Conservation (phyloP, 805 yeast genomes). For the Metschnikowia amazonensis region DNA sequence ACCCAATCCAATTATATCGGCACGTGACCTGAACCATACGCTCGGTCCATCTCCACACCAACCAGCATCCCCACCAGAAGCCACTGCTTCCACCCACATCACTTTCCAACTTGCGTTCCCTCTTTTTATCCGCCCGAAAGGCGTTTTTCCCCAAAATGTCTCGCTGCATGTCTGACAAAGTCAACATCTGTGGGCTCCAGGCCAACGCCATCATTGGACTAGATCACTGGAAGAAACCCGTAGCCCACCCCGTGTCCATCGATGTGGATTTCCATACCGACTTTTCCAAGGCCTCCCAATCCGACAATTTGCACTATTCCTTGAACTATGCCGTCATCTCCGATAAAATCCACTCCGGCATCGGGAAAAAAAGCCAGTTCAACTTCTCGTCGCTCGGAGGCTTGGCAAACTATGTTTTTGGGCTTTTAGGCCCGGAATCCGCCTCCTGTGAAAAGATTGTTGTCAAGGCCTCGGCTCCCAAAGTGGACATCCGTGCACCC, state of each 20-base stretch:
- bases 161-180: conserved; percentile 29
- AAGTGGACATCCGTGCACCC: conserved; percentile 56
- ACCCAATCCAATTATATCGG: no score
- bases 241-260: conserved; percentile 61
- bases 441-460: conserved; percentile 46
- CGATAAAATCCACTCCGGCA: conserved; percentile 53
- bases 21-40: no score
- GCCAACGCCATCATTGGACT: conserved; percentile 64
- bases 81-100: background rate
- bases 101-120: conserved; percentile 14
- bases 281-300: conserved; percentile 67
- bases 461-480: conserved; percentile 42
- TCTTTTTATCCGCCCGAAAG: conserved; percentile 7
- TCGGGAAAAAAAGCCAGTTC: conserved; percentile 38
- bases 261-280: conserved; percentile 61
- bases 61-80: background rate
- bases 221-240: conserved; percentile 70
- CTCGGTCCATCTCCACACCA: background rate
- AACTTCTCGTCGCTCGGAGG: conserved; percentile 43
- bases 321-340: conserved; percentile 86
- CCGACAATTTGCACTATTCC: conserved; percentile 78
- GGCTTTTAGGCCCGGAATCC: conserved; percentile 38
- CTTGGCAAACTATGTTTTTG: conserved; percentile 47
- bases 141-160: conserved; percentile 10
- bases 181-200: conserved; percentile 52